These are phyloP conservation scores for Ilex asprella DNA, from an alignment of 257 asterid genomes.

Conservation along the genomic window DNA sequence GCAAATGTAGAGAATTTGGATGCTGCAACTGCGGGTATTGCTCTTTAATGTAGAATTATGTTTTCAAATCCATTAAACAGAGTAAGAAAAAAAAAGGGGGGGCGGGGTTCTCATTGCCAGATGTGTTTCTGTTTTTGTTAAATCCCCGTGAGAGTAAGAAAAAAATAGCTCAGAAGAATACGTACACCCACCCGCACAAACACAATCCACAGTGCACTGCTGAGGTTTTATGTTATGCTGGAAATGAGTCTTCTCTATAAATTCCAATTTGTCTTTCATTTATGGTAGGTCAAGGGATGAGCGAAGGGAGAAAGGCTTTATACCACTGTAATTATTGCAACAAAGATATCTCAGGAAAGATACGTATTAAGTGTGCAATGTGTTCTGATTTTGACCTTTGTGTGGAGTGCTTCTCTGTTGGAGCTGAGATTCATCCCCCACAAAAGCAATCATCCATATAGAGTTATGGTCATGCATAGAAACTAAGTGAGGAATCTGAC, in stretches of 20 bases:
- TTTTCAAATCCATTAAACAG: too few species aligned
- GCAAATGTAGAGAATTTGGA: conserved; percentile 66
- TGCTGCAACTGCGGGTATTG: conserved; percentile 47
- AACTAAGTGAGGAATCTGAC: too few species aligned
- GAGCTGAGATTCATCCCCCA: conserved; percentile 89
- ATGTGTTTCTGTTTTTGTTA: too few species aligned
- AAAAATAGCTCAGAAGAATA: too few species aligned
- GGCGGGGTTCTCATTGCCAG: too few species aligned
- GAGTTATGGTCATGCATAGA: conserved; percentile 36
- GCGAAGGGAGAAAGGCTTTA: conserved; percentile 69
- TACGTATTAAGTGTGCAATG: conserved; percentile 74
- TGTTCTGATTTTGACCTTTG: conserved; percentile 84
- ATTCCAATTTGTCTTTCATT: conserved; percentile 14
- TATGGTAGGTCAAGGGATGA: conserved; percentile 55
- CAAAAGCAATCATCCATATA: conserved; percentile 65
- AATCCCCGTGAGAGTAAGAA: too few species aligned
- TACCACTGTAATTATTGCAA: conserved; percentile 84
- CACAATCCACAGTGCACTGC: too few species aligned
- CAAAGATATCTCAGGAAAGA: conserved; percentile 70
- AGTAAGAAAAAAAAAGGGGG: too few species aligned
- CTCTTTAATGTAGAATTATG: background rate
- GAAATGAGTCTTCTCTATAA: background rate
- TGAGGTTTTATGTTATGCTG: background rate
- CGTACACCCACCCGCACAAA: too few species aligned
- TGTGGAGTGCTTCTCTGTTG: conserved; percentile 85